Evolutionary conservation across 345 rosid species (phyloP).

Genomic region (Raphanus raphanistrum): DNA sequence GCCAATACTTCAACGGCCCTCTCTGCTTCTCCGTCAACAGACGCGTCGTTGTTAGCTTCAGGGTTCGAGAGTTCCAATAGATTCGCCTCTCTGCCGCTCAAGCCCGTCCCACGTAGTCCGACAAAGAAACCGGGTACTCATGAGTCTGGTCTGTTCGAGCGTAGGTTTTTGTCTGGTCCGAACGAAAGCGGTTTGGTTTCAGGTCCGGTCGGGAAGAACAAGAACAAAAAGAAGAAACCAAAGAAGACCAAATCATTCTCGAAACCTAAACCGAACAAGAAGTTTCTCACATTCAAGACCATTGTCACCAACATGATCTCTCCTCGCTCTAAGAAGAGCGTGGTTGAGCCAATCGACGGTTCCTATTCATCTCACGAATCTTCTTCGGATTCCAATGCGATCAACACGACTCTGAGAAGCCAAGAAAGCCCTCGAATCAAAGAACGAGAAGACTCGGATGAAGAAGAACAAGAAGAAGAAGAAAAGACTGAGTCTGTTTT

Average conservation of each 20-base stretch:
- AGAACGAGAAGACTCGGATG: not conserved
- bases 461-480: not conserved
- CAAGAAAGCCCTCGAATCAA: not conserved
- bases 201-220: constrained; percentile 20
- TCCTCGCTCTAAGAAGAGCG: constrained; percentile 39
- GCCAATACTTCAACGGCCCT: constrained; percentile 85
- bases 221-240: constrained; percentile 17
- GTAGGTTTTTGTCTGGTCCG: constrained; percentile 44
- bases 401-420: constrained; percentile 6
- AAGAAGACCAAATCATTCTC: constrained; percentile 37
- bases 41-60: constrained; percentile 44
- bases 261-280: constrained; percentile 38
- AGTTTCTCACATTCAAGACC: constrained; percentile 31
- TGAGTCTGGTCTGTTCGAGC: constrained; percentile 41
- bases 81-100: constrained; percentile 78
- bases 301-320: constrained; percentile 47
- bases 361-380: constrained; percentile 5
- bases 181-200: constrained; percentile 43
- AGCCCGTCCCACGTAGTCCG: constrained; percentile 66
- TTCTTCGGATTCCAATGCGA: constrained; percentile 36
- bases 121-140: constrained; percentile 32
- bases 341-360: constrained; percentile 41
- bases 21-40: constrained; percentile 53
- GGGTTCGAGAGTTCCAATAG: constrained; percentile 79
- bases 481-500: constrained; percentile 41